Evolutionary conservation across 345 rosid species (phyloP).

Genomic region (Rhodamnia argentea): DNA sequence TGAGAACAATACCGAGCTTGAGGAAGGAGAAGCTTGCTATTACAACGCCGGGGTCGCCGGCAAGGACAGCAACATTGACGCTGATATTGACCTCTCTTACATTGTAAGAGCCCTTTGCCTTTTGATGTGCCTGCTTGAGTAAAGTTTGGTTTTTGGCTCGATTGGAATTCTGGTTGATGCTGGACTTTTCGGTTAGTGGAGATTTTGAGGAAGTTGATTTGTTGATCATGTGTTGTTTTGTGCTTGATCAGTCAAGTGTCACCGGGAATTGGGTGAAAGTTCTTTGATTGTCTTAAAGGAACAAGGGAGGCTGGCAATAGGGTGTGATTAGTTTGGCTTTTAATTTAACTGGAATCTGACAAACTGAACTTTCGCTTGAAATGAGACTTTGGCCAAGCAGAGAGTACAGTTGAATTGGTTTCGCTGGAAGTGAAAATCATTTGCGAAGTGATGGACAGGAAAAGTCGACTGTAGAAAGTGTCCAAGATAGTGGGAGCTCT

Average conservation of each 20-base stretch:
- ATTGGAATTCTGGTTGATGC: neutral
- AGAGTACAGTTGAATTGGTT: neutral
- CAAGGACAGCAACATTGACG: slow-evolving; percentile 28
- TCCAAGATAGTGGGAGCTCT: neutral
- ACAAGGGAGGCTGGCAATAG: neutral
- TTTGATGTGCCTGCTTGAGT: neutral
- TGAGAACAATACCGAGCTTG: slow-evolving; percentile 41
- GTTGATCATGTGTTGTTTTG: neutral
- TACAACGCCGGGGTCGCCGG: slow-evolving; percentile 14
- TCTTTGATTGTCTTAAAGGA: neutral
- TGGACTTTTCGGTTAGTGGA: neutral
- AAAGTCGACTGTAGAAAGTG: neutral
- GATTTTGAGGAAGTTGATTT: neutral
- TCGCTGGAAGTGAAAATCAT: neutral
- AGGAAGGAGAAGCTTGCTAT: slow-evolving; percentile 65
- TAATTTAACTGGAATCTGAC: neutral
- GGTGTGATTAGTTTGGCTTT: neutral
- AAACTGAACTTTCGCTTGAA: neutral
- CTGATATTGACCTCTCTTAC: slow-evolving; percentile 58
- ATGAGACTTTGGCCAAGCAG: neutral
- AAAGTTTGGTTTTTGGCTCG: neutral
- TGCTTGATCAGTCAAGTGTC: neutral
- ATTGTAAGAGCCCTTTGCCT: slow-evolving; percentile 43
- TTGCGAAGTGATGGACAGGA: neutral
- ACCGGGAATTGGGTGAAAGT: neutral